Evolutionary conservation across 352 stramenopile species (phyloP), one percentile per base, ranked within the genome.

Genomic region (Pythium utonaiense): DNA sequence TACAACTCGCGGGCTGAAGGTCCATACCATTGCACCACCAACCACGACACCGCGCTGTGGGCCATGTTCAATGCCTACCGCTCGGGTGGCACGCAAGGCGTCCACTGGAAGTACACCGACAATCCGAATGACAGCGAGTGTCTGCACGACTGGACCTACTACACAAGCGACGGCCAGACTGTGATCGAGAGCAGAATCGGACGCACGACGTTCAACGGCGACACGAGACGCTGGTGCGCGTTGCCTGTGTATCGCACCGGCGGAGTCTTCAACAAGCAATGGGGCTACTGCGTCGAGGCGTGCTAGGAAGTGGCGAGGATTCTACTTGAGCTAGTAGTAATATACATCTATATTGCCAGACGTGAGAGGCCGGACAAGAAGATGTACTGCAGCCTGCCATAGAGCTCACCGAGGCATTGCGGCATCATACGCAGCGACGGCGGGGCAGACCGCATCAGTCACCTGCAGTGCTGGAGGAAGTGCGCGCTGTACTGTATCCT

Each of bases 91-190:
- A 47, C 17, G 25, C 10, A 57, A n/a, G 34, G 34, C 51, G 36
- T 44, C 22, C 51, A 57, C 51, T 57, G 51, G 51, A 57, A 57
- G 51, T 57, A 57, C 33, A 45, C 36, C 3, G 51, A 57, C 17
- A 17, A 57, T 17, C 33, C 33, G 3, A 13, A 13, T 13, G 33
- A 40, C 13, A 7, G 3, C 13, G 8, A 40, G 33, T 40, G 33
- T 13, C 3, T 40, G 9, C 12, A n/a, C 2, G 9, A 40, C 33
- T 40, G 33, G 33, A 13, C 3, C 33, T 40, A 40, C 33, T 40
- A 40, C 13, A 17, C 8, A 2, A 40, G 13, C 13, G 33, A 40
- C 33, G 33, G 33, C 33, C 9, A n/a, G 13, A 40, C 33, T 2
- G 17, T n/a, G 4, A 40, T 40, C 8, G 33, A 13, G 33, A 17